Evolutionary conservation across 768 basidiomycete species (phyloP).

Genomic region (Cystoderma amianthinum): DNA sequence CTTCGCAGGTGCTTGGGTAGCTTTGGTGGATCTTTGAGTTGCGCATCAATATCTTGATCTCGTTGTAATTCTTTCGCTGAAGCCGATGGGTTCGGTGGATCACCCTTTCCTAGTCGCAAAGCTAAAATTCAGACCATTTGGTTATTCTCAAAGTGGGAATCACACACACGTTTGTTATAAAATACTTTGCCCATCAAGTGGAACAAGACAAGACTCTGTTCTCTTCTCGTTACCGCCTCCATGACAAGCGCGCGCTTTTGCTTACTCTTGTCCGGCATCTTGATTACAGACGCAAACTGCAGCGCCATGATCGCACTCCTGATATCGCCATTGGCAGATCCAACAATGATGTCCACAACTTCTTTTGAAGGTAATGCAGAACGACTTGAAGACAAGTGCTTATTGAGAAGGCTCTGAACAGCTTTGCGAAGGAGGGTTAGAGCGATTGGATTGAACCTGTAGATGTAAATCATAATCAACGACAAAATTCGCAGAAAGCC

Average conservation of each 20-base stretch:
- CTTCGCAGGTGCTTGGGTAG: conserved; percentile 54
- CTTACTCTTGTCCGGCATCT: conserved; percentile 21
- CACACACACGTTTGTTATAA: conserved; percentile 83
- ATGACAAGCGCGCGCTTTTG: conserved; percentile 37
- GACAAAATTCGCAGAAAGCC: background rate
- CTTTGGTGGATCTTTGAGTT: conserved; percentile 44
- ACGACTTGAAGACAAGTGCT: conserved; percentile 33
- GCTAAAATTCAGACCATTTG: background rate
- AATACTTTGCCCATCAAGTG: conserved; percentile 90
- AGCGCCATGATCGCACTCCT: conserved; percentile 90
- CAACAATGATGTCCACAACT: conserved; percentile 67
- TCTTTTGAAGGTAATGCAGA: conserved; percentile 46
- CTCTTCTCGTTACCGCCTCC: conserved; percentile 73
- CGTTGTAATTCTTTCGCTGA: conserved; percentile 57
- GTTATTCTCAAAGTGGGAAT: background rate
- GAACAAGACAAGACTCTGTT: conserved; percentile 84
- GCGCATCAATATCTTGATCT: conserved; percentile 49
- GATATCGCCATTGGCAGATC: conserved; percentile 85
- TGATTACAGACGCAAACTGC: conserved; percentile 69
- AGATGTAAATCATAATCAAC: conserved; percentile 1
- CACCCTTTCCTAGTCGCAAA: conserved; percentile 60
- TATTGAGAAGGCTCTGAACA: conserved; percentile 49
- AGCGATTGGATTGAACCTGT: conserved; percentile 90
- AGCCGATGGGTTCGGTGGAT: conserved; percentile 49
- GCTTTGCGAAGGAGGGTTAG: conserved; percentile 79